Percentiles rank a stretch among this genome's conserved stretches.
Conservation (phyloP, 225 moss, liverwort and hornwort species). For the Neckera pumila region DNA sequence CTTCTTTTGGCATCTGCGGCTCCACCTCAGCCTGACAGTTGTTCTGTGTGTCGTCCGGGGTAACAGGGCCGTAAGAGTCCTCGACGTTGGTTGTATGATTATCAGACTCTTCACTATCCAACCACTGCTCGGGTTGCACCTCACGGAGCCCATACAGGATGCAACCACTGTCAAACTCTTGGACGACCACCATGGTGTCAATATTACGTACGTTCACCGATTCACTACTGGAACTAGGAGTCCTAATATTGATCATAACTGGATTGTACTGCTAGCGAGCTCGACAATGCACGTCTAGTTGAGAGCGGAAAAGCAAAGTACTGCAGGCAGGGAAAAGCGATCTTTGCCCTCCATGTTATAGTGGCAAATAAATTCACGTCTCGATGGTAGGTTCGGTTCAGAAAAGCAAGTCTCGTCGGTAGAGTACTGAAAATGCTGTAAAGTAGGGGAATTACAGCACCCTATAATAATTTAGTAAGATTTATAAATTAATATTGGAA, state of each 20-base stretch:
- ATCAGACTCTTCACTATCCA: not conserved
- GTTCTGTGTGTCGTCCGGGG: not conserved
- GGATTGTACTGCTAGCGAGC: not conserved
- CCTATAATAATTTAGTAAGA: not conserved
- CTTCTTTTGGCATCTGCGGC: not conserved
- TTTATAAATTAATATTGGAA: not conserved
- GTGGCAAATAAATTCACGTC: not conserved
- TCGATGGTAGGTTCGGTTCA: not conserved
- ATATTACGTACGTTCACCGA: not conserved
- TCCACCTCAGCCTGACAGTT: not conserved
- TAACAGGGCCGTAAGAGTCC: too few relatives aligned
- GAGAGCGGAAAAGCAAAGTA: too few relatives aligned
- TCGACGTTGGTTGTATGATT: not conserved
- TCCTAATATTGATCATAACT: too few relatives aligned
- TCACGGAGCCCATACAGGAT: not conserved
- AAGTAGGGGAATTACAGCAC: too few relatives aligned
- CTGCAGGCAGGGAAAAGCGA: not conserved
- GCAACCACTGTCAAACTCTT: not conserved
- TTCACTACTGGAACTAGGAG: not conserved
- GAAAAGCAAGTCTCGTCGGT: not conserved
- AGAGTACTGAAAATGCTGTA: not conserved
- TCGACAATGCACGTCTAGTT: not conserved
- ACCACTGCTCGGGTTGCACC: too few relatives aligned
- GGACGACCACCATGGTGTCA: not conserved
- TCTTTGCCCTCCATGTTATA: not conserved